Evolutionary conservation across 1,139 yeast genomes (phyloP).

Genomic region (Zygoascus sp.): DNA sequence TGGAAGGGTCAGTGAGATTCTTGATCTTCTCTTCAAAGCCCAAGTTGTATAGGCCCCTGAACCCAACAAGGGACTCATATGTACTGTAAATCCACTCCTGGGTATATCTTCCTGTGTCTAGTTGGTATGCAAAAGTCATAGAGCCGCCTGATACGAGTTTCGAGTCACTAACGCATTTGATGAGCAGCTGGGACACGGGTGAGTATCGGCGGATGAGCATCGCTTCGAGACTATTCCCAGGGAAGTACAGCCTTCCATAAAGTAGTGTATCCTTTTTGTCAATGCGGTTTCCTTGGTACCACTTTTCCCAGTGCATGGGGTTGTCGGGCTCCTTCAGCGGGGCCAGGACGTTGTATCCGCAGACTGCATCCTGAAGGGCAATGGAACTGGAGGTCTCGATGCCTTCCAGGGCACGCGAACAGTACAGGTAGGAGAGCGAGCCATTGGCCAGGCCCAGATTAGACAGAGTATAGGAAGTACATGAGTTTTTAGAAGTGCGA

Average conservation of each 20-base stretch:
- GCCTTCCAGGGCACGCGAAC: slow-evolving; percentile 53
- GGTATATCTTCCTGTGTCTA: slow-evolving; percentile 58
- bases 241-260: slow-evolving; percentile 87
- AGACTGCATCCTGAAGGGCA: slow-evolving; percentile 66
- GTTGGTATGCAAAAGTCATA: slow-evolving; percentile 68
- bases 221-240: slow-evolving; percentile 84
- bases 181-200: slow-evolving; percentile 55
- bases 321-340: slow-evolving; percentile 36
- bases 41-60: slow-evolving; percentile 71
- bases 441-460: slow-evolving; percentile 72
- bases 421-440: slow-evolving; percentile 74
- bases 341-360: slow-evolving; percentile 66
- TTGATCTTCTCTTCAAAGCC: slow-evolving; percentile 33
- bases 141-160: slow-evolving; percentile 53
- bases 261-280: slow-evolving; percentile 39
- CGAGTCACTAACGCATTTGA: slow-evolving; percentile 74
- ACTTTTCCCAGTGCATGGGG: slow-evolving; percentile 28
- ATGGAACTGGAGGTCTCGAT: slow-evolving; percentile 52
- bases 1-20: slow-evolving; percentile 33
- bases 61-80: slow-evolving; percentile 81
- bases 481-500: slow-evolving; percentile 65
- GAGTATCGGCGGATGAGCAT: slow-evolving; percentile 70
- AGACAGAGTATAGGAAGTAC: slow-evolving; percentile 68
- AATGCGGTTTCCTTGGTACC: slow-evolving; percentile 34
- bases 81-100: slow-evolving; percentile 84